Evolutionary conservation across 768 basidiomycete species (phyloP).

Genomic region (Scleroderma bovista): DNA sequence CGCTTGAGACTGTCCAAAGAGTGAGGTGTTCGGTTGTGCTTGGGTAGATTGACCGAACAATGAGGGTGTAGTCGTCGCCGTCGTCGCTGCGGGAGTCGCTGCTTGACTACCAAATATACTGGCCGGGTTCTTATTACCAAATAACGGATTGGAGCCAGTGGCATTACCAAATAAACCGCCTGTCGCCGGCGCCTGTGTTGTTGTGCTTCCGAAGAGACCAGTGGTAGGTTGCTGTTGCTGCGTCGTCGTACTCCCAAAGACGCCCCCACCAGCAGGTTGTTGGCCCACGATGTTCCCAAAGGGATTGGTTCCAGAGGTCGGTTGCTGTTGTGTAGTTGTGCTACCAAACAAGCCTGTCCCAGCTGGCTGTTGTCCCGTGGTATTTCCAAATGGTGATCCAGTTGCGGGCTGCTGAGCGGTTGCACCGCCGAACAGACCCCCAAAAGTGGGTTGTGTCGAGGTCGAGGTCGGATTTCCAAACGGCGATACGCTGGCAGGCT

Average conservation of each 20-base stretch:
- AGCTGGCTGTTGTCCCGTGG: constrained; percentile 2
- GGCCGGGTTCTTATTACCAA: constrained; percentile 31
- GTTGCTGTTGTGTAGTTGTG: constrained; percentile 8
- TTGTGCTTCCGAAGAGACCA: constrained; percentile 23
- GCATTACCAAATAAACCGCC: constrained; percentile 25
- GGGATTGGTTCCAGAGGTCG: constrained; percentile 8
- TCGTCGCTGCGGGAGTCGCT: constrained; percentile 8
- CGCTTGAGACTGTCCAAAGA: constrained; percentile 20
- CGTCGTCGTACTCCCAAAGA: constrained; percentile 14
- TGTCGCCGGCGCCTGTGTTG: constrained; percentile 13
- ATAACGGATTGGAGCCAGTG: constrained; percentile 26
- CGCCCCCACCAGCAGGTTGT: constrained; percentile 11
- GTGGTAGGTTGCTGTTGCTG: constrained; percentile 12
- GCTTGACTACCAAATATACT: constrained; percentile 26
- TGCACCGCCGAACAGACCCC: constrained; percentile 16
- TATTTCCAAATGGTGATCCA: constrained; percentile 13
- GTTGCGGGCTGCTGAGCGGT: constrained; percentile 13
- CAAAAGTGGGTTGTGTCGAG: constrained; percentile 15
- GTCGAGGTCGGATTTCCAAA: constrained; percentile 11
- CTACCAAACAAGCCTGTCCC: constrained; percentile 18
- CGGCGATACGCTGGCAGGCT: constrained; percentile 13
- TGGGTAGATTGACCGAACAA: constrained; percentile 28
- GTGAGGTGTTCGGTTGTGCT: constrained; percentile 13
- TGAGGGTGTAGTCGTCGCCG: constrained; percentile 17
- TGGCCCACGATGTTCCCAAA: constrained; percentile 13